Base-by-base conservation (phyloP, 176 grass and related monocot genomes). In the Rhipidocladum racemiflorum region DNA sequence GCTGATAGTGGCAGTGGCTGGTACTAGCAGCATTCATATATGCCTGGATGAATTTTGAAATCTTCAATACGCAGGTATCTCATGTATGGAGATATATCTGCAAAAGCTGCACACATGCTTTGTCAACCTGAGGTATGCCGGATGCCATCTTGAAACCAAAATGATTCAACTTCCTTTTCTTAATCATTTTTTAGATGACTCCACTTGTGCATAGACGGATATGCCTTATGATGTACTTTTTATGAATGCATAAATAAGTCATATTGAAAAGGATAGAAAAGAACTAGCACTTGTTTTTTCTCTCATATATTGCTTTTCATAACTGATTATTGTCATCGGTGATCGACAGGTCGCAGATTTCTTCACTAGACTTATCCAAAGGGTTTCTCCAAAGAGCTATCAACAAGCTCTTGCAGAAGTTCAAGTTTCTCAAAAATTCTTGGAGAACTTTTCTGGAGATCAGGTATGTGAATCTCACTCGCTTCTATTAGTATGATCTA, bases 361-460 rank as follows among this genome's bases (percentile, higher is more conserved):
- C 85, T 98, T 98, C 60, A 86, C 96, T 72, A 93, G 83, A 74
- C 88, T 98, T 77, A 91, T 98, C 48, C 96, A 95, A 62, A 89
- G 96, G 77, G 96, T 98, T 76, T 91, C 90, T 34, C 96, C 96
- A 42, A 98, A 98, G 90, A 98, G 96, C 76, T 98, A 93, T 88
- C 84, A 85, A 53, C 96, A 98, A 91, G 96, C 96, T 83, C 90
- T 98, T 64, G 87, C 66, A 48, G 96, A 98, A 95, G 96, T 98
- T 80, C 87, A 75, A 86, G 90, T 98, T 75, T 72, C 96, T 35
- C 92, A 95, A 77, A 98, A 98, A 46, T 98, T 98, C 79, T 85
- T 98, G 65, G 96, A 98, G 61, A 98, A 98, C 78, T 98, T 95
- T 70, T 93, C 88, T 85, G 96, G 92, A 76, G 96, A 98, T 79